Conservation (phyloP, 345 rosid genomes). For the Balakata baccata region DNA sequence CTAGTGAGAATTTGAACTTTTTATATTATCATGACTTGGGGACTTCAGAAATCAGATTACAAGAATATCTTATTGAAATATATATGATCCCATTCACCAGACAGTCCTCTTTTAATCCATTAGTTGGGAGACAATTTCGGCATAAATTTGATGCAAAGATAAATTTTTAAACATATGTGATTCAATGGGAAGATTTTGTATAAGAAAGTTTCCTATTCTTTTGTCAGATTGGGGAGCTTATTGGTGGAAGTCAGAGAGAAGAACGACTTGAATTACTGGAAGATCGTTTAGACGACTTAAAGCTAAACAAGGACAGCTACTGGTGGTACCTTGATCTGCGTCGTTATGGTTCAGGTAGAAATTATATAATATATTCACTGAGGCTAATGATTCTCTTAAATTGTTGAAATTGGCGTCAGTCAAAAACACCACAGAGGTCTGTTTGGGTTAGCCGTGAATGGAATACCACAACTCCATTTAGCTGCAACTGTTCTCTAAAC, state of each 20-base stretch:
- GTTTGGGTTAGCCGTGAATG: no score
- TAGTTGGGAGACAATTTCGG: background rate
- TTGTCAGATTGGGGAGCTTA: constrained; percentile 80
- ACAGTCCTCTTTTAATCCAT: no score
- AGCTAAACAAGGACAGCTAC: constrained; percentile 73
- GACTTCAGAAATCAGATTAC: background rate
- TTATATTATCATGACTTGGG: background rate
- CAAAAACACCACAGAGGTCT: no score
- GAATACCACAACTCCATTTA: background rate
- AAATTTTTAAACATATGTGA: background rate
- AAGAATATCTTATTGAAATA: background rate
- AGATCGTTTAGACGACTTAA: constrained; percentile 69
- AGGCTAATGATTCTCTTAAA: background rate
- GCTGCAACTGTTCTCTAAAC: background rate
- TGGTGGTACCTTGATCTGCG: constrained; percentile 99
- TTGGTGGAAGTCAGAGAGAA: constrained; percentile 99
- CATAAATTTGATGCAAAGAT: background rate
- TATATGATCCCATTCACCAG: background rate
- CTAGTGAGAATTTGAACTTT: background rate
- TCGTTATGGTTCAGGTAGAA: constrained; percentile 91
- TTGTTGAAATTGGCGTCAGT: background rate
- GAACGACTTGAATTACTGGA: constrained; percentile 83
- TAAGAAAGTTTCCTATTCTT: constrained; percentile 4
- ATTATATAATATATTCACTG: constrained; percentile 3
- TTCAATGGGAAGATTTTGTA: background rate